phyloP scores from a whole-genome alignment of 2,329 filamentous ascomycete species.

The Endoconidiophora laricicola region DNA sequence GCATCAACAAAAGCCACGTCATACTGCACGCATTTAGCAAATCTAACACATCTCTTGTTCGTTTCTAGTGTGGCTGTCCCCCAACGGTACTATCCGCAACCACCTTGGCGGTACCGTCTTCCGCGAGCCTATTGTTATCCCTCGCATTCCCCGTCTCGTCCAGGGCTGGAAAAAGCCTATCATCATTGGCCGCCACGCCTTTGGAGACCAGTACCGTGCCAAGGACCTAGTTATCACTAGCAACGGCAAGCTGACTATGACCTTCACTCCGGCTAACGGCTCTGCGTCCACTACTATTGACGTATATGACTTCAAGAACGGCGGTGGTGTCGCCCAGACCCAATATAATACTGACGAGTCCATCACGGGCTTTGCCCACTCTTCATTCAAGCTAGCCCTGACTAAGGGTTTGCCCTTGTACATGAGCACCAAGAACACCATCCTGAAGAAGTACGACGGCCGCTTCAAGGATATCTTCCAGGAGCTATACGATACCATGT shows the following conservation, averaged over 20 bases:
- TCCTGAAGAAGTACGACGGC: constrained; percentile 96
- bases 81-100: constrained; percentile 77
- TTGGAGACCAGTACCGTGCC: constrained; percentile 96
- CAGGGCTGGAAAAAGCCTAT: constrained; percentile 98
- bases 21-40: not conserved
- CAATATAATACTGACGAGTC: constrained; percentile 98
- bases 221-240: constrained; percentile 76
- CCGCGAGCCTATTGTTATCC: constrained; percentile 96
- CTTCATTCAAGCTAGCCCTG: constrained; percentile 89
- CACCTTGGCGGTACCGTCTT: constrained; percentile 85
- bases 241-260: constrained; percentile 80
- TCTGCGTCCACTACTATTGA: constrained; percentile 71
- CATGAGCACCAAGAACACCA: constrained; percentile 99
- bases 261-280: constrained; percentile 66
- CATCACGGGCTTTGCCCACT: constrained; percentile 87
- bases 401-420: constrained; percentile 83
- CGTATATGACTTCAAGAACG: constrained; percentile 76
- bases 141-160: constrained; percentile 78
- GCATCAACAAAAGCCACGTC: not conserved
- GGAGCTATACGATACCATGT: constrained; percentile 77
- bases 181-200: constrained; percentile 95
- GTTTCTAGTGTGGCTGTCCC: constrained; percentile 78
- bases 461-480: constrained; percentile 99
- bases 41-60: constrained; percentile 2
- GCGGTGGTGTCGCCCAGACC: constrained; percentile 78